phyloP scores from a whole-genome alignment of 2,329 filamentous ascomycete genomes.

The Fusarium sp. region DNA sequence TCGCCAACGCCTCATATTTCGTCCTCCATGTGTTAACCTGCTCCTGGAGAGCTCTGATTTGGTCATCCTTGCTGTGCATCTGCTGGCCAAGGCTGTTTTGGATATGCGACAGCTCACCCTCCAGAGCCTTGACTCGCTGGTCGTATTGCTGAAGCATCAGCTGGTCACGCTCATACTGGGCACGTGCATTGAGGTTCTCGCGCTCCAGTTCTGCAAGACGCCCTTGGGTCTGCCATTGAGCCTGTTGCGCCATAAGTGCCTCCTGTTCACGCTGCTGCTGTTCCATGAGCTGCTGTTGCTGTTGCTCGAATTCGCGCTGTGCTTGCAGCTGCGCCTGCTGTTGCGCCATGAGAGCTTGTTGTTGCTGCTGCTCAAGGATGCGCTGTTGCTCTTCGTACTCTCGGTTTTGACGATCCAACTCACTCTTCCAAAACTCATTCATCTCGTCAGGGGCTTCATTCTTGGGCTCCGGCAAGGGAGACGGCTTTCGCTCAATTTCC shows the following conservation, averaged over 20 bases:
- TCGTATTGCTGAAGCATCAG: conserved; percentile 98
- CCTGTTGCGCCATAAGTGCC: conserved; percentile 87
- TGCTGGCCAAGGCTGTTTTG: conserved; percentile 88
- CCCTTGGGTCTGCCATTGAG: conserved; percentile 92
- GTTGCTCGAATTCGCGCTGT: conserved; percentile 95
- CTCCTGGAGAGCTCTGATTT: conserved; percentile 91
- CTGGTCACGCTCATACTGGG: conserved; percentile 97
- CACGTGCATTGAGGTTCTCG: conserved; percentile 92
- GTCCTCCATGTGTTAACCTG: conserved; percentile 98
- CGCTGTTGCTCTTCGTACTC: conserved; percentile 96
- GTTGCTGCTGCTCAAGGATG: conserved; percentile 86
- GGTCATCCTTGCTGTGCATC: conserved; percentile 89
- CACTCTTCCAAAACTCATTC: conserved; percentile 96
- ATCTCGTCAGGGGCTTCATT: conserved; percentile 91
- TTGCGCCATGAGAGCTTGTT: conserved; percentile 82
- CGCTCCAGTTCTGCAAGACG: conserved; percentile 94
- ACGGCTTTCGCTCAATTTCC: conserved; percentile 75
- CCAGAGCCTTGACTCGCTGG: conserved; percentile 89
- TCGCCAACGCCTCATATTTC: conserved; percentile 96
- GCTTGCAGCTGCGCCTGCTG: conserved; percentile 85
- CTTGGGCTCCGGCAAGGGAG: conserved; percentile 74
- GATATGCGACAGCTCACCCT: conserved; percentile 85
- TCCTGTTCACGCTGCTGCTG: conserved; percentile 93
- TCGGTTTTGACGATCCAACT: conserved; percentile 89
- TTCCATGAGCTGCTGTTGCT: conserved; percentile 86